Base-by-base conservation (phyloP, 352 stramenopile genomes). In the Phytophthora megakarya region DNA sequence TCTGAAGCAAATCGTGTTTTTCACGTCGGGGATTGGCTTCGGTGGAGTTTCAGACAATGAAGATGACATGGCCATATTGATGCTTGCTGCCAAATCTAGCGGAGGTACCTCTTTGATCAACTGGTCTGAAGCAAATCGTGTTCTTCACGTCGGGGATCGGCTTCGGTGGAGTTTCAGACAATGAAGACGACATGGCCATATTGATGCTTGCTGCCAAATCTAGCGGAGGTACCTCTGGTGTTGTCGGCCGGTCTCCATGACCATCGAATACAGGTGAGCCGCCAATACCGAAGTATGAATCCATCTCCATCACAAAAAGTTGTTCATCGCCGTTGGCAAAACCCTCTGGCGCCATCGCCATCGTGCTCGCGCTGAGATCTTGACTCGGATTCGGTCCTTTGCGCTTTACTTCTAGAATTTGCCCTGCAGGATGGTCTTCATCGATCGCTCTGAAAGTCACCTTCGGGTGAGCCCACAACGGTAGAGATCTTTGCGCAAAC, bases 301-400 rank as follows among this genome's bases (percentile, higher is more conserved):
- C 85, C 85, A 93, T 93, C 50, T 93, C 83, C 64, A 93, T 81
- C 46, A 92, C 85, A 65, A 93, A 93, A 25, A 93, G 67, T 60
- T 91, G 81, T 23, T 90, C 82, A 18, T 88, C 78, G 38, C 75
- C 73, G 37, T 82, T 73, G n/a, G 40, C 61, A 26, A 58, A 73
- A 5, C 65, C 69, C 22, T 78, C 70, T 5, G 60, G 44, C 15
- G 61, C 61, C 49, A 59, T 78, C 38, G 58, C 46, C 61, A 67
- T 66, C 15, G 58, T 68, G 21, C 45, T 76, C 28, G 65, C 47
- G 32, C 67, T 66, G 45, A 70, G 30, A 69, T 81, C 61, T 73
- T 80, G 60, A 60, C 67, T 53, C 49, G 63, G 69, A 45, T 81
- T 90, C 8, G 85, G 85, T 0, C 82, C 83, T 35, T 87, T 89